These are phyloP conservation scores for Microcyclospora pomicola DNA, from an alignment of 2,329 filamentous ascomycete species.

Conservation along the genomic window DNA sequence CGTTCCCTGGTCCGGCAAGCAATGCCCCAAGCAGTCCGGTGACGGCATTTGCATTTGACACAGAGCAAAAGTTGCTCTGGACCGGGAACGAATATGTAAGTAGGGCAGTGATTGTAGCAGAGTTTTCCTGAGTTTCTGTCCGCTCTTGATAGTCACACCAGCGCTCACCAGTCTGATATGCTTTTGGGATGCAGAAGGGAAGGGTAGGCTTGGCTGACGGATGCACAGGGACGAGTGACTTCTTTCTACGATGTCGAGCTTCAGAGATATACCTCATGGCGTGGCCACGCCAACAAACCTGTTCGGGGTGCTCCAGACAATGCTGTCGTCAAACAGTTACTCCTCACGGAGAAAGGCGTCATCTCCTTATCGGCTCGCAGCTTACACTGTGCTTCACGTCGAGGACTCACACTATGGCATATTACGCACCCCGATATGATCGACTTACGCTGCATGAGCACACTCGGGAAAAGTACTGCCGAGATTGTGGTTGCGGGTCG, in stretches of 20 bases:
- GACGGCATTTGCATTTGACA: conserved; percentile 78
- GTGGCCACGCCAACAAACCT: conserved; percentile 48
- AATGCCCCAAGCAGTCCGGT: conserved; percentile 55
- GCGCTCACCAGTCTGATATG: neutral
- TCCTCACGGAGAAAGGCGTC: conserved; percentile 84
- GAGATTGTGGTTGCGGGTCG: conserved; percentile 79
- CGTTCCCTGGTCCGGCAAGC: conserved; percentile 62
- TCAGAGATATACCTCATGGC: conserved; percentile 80
- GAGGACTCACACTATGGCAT: conserved; percentile 80
- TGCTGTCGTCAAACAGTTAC: conserved; percentile 70
- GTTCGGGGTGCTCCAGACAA: conserved; percentile 32
- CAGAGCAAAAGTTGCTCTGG: conserved; percentile 81
- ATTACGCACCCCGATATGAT: conserved; percentile 65
- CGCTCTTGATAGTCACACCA: neutral
- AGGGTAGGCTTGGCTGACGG: conserved; percentile 1
- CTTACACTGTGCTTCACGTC: conserved; percentile 75
- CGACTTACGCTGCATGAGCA: conserved; percentile 88
- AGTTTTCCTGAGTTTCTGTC: neutral
- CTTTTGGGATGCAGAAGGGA: neutral
- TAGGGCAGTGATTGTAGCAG: conserved; percentile 4
- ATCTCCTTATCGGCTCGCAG: conserved; percentile 71
- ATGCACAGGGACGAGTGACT: conserved; percentile 60
- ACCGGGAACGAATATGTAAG: conserved; percentile 78
- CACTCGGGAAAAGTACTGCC: conserved; percentile 69
- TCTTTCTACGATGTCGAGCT: conserved; percentile 81